Conservation (phyloP, 257 asterid species). For the Ehretia macrophylla region DNA sequence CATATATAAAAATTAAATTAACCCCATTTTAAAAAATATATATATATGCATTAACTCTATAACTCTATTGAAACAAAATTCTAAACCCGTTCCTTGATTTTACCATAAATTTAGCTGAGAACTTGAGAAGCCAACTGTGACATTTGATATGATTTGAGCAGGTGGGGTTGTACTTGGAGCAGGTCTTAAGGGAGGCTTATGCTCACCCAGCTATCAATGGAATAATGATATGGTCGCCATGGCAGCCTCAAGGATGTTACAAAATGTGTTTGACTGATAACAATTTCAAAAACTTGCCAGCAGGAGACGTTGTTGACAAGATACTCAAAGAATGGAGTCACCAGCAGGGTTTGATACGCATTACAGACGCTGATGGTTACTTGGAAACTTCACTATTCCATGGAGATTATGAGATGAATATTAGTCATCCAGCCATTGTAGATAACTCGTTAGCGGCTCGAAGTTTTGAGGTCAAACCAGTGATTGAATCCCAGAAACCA, state of each 20-base stretch:
- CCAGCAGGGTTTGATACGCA: constrained; percentile 10
- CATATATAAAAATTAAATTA: no score
- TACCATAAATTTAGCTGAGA: no score
- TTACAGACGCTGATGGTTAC: constrained; percentile 26
- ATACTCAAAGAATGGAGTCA: constrained; percentile 18
- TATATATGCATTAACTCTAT: no score
- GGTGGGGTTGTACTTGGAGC: constrained; percentile 12
- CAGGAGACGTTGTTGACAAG: constrained; percentile 34
- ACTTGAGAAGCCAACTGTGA: no score
- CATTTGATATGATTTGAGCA: neutral
- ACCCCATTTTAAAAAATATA: no score
- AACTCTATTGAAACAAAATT: no score
- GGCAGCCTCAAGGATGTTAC: constrained; percentile 19
- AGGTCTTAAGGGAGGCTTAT: constrained; percentile 22
- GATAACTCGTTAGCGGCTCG: neutral
- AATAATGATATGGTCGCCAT: constrained; percentile 28
- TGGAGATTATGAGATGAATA: constrained; percentile 18
- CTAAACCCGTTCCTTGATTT: no score
- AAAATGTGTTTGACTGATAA: constrained; percentile 32
- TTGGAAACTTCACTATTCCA: constrained; percentile 28
- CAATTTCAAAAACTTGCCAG: constrained; percentile 27
- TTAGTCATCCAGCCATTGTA: neutral
- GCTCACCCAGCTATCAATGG: constrained; percentile 25
- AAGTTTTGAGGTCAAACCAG: constrained; percentile 2
- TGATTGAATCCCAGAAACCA: neutral